Percentiles rank a stretch among this genome's conserved stretches.
Evolutionary conservation across 805 yeast genomes (phyloP).

Genomic region (Starmerella stigmatis): DNA sequence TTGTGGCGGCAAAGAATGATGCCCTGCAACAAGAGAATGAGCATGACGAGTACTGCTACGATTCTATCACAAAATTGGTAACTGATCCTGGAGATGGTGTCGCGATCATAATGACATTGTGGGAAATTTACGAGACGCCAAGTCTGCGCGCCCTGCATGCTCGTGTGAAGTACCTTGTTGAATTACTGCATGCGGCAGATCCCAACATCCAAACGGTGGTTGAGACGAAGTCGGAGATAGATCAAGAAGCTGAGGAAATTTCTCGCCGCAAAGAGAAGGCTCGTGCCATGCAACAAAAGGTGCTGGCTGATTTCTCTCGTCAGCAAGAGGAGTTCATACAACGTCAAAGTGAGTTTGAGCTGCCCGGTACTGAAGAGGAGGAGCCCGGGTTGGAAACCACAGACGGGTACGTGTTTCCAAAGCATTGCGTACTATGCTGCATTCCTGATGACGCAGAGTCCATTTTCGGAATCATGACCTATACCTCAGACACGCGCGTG

Average conservation of each 20-base stretch:
- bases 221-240: conserved; percentile 28
- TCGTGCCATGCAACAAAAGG: conserved; percentile 53
- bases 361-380: conserved; percentile 29
- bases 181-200: conserved; percentile 15
- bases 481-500: conserved; percentile 30
- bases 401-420: conserved; percentile 41
- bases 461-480: conserved; percentile 65
- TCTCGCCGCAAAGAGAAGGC: conserved; percentile 61
- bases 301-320: conserved; percentile 66
- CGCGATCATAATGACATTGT: conserved; percentile 19
- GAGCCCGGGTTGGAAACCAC: conserved; percentile 17
- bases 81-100: conserved; percentile 3
- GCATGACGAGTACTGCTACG: conserved; percentile 4
- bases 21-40: not conserved
- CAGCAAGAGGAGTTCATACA: conserved; percentile 71
- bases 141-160: conserved; percentile 9
- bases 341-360: conserved; percentile 34
- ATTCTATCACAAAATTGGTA: conserved; percentile 14
- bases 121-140: conserved; percentile 5
- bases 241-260: conserved; percentile 28
- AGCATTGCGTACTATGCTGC: conserved; percentile 72
- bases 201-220: conserved; percentile 13
- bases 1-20: conserved; percentile 44
- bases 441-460: conserved; percentile 57
- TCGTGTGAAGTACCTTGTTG: conserved; percentile 13